These are phyloP conservation scores for Rhizopus sp. DNA, from an alignment of 371 early-diverging fungal species.

Conservation along the genomic window DNA sequence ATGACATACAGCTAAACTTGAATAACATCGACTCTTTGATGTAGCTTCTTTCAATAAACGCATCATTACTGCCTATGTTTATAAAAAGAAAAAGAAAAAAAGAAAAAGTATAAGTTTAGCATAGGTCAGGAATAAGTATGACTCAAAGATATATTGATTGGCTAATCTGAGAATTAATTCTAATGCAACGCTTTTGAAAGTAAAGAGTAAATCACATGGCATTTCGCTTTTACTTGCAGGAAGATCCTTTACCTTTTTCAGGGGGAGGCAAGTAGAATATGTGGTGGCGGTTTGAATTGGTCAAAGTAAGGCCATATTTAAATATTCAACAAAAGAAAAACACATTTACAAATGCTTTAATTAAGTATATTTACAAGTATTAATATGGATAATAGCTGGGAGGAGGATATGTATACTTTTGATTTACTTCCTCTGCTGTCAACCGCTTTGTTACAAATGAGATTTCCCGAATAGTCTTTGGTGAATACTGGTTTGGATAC, in stretches of 20 bases:
- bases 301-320: no score
- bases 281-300: no score
- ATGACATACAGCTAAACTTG: conserved; percentile 5
- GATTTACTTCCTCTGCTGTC: conserved; percentile 8
- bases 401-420: background rate
- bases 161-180: background rate
- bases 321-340: background rate
- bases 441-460: conserved; percentile 4
- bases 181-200: no score
- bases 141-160: background rate
- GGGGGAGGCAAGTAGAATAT: background rate
- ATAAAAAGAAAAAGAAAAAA: background rate
- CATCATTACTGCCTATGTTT: background rate
- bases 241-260: no score
- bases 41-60: conserved; percentile 1
- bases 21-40: background rate
- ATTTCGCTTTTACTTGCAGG: no score
- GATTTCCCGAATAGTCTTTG: background rate
- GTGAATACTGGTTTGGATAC: conserved; percentile 11
- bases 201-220: no score
- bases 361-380: background rate
- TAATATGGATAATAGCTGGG: conserved; percentile 6
- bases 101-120: background rate
- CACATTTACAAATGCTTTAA: background rate
- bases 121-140: background rate